phyloP scores from a whole-genome alignment of 108 stramenopile species.

The Mediolabrus comicus region DNA sequence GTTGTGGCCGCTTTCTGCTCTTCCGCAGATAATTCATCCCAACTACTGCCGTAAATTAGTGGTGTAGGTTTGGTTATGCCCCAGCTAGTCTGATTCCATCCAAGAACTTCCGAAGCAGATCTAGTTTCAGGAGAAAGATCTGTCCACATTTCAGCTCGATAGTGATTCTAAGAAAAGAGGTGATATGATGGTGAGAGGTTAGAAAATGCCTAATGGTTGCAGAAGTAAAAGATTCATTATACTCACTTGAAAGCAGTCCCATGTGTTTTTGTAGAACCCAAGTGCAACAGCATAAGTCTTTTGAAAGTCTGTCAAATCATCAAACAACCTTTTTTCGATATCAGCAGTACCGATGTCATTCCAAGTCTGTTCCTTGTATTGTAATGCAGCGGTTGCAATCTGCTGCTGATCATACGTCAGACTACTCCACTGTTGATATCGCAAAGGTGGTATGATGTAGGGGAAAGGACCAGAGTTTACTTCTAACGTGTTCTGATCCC shows the following conservation, averaged over 20 bases:
- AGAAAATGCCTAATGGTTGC: no score
- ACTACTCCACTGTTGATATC: constrained; percentile 29
- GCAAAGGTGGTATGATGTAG: constrained; percentile 10
- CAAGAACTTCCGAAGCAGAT: constrained; percentile 26
- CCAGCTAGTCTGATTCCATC: constrained; percentile 36
- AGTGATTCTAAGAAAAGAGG: constrained; percentile 31
- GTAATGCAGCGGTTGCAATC: constrained; percentile 12
- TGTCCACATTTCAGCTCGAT: constrained; percentile 31
- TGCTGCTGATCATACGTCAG: constrained; percentile 18
- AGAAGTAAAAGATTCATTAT: background rate
- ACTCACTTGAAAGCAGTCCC: constrained; percentile 54
- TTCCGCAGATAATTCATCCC: constrained; percentile 15
- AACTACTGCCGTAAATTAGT: constrained; percentile 11
- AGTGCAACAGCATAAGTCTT: constrained; percentile 24
- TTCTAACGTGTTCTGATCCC: constrained; percentile 11
- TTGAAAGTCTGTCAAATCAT: constrained; percentile 25
- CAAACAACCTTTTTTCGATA: constrained; percentile 32
- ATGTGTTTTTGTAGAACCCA: constrained; percentile 40
- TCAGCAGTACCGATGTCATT: constrained; percentile 27
- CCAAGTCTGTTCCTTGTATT: constrained; percentile 40
- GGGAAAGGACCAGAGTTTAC: background rate
- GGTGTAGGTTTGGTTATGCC: constrained; percentile 2
- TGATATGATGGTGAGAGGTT: background rate
- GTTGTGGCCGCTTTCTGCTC: constrained; percentile 19
- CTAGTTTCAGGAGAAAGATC: constrained; percentile 24